Evolutionary conservation across 208 protist genomes (phyloP), one percentile per base, ranked within the genome.

Genomic region (Herpetomonas muscarum): DNA sequence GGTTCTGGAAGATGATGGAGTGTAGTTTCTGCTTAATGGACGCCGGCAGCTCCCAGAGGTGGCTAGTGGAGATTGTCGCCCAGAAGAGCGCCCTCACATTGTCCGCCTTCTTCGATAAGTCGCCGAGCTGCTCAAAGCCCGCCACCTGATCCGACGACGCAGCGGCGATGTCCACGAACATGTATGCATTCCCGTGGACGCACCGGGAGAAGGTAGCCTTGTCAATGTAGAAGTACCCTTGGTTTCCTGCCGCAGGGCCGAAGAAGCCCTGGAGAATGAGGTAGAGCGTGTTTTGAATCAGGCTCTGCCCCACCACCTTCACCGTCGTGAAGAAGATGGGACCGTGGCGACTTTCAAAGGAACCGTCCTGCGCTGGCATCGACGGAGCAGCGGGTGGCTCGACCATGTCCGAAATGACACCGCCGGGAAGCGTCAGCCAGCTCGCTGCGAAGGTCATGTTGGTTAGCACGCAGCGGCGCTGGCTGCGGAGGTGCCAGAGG

Each of bases 181-280:
- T 75, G 48, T 82, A 90, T 26, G 76, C 74, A 42, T 60, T 36
- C 21, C 73, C 72, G 1, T 26, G 39, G 2, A 70, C 64, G 24
- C 64, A 61, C 21, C 79, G 64, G 45, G 85, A 67, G 48, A 92
- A 86, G 17, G 87, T 56, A n/a, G 53, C 70, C 56, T 79, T 73
- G 10, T 81, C 70, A 21, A 90, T 50, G 55, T 83, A 92, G 36
- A 89, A 86, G 41, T 83, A 79, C 3, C 85, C 85, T 32, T 52
- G 24, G 61, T 75, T 70, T 6, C 81, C 81, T 15, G 76, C 70
- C 39, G 24, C n/a, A 30, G 41, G 21, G 36, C 87, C 87, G 50
- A 94, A 85, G 37, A 83, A 87, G 15, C 64, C 69, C 64, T 92
- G 84, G 29, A 86, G 63, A 57, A 94, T 85, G n/a, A 90, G 63